Base-by-base conservation (phyloP, 371 early-diverging fungal species). In the Smittium culicis region DNA sequence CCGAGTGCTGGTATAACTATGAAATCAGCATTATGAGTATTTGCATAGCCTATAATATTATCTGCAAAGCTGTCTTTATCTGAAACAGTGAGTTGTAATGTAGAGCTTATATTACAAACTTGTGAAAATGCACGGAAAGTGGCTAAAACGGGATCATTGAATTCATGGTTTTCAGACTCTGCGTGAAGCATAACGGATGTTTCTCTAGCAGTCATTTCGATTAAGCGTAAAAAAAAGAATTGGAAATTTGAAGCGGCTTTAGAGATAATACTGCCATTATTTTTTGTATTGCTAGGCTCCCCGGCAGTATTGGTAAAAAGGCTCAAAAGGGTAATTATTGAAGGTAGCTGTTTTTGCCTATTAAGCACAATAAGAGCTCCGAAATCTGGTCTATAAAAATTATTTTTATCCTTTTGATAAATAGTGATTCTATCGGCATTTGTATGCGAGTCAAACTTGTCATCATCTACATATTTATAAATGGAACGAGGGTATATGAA, bases 111-210 rank as follows among this genome's bases (percentile, higher is more conserved):
- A 20, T 81, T 76, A 68, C 81, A 83, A 24, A 90, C 74, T 25
- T 78, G 81, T 2, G 83, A 83, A 77, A 90, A 89, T 0, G 91
- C 83, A 8, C 86, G 76, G 69, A 92, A 81, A 45, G 89, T 86
- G 45, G 80, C 82, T 65, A 91, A 72, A 14, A 88, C 79, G 11
- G 91, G 86, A 69, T 92, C 92, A 24, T 77, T 70, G 2, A 76
- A 73, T 27, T 84, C 67, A 2, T 85, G 86, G 55, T 80, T 73
- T 27, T 72, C 73, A 0, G 79, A 67, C 66, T 90, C 87, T 63
- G 81, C 71, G 27, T 82, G 80, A 65, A 83, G 82, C 87, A 91
- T 88, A 16, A 90, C 75, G 30, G 82, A 82, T 0, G 89, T 87
- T 11, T 83, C 75, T 65, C 91, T 86, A 20, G 87, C 83, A 1